phyloP scores from a whole-genome alignment of 208 protist species.

The Acanthamoeba royreba region DNA sequence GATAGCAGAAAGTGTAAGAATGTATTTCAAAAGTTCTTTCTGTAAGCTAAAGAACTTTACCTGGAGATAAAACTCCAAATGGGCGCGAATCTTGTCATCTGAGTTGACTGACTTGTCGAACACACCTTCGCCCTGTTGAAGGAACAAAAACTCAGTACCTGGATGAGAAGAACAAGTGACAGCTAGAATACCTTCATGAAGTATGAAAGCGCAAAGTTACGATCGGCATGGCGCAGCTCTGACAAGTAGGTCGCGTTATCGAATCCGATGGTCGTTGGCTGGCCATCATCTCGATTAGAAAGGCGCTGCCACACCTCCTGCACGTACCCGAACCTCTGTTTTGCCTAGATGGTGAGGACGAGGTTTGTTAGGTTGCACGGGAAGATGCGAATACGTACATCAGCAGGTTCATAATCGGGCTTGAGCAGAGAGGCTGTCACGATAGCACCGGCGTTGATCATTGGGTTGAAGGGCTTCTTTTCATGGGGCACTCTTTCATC shows the following conservation, averaged over 20 bases:
- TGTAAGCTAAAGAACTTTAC: conserved; percentile 41
- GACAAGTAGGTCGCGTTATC: conserved; percentile 64
- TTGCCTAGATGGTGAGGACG: not conserved
- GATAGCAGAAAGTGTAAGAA: not conserved
- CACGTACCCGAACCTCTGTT: conserved; percentile 34
- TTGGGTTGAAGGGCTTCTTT: conserved; percentile 53
- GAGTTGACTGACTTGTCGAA: conserved; percentile 15
- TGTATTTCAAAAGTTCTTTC: conserved; percentile 20
- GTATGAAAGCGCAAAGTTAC: conserved; percentile 71
- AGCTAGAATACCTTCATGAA: conserved; percentile 58
- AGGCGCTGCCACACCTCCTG: conserved; percentile 13
- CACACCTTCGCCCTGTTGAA: not conserved
- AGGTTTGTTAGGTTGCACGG: not conserved
- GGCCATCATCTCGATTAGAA: not conserved
- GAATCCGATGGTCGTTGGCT: conserved; percentile 53
- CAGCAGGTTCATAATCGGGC: conserved; percentile 26
- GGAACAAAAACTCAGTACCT: not conserved
- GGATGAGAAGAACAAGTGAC: not conserved
- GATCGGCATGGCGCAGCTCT: conserved; percentile 60
- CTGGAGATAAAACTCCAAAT: conserved; percentile 32
- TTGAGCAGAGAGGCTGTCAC: conserved; percentile 36
- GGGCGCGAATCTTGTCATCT: not conserved
- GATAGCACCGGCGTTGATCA: conserved; percentile 58
- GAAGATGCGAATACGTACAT: not conserved
- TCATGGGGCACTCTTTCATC: not conserved